A percentile compares a stretch with the other conserved stretches of the same genome.
phyloP scores from a whole-genome alignment of 2,329 filamentous ascomycete species.

The Lecanicillium sp. region DNA sequence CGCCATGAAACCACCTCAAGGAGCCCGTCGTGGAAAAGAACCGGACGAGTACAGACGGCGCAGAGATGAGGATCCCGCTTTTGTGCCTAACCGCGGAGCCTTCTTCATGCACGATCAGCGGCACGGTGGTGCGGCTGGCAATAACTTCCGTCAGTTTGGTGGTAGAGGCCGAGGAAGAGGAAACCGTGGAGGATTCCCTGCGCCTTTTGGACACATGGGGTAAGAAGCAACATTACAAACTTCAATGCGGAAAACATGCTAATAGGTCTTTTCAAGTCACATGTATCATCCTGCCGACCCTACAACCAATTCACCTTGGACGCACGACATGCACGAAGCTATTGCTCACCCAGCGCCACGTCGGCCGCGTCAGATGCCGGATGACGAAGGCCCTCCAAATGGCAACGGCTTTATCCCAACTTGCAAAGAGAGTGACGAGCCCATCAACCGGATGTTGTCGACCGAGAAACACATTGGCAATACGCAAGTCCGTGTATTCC shows the following conservation, averaged over 20 bases:
- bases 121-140: constrained; percentile 65
- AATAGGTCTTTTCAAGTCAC: constrained; percentile 20
- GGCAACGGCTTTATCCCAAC: constrained; percentile 47
- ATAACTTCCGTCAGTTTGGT: constrained; percentile 67
- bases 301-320: constrained; percentile 70
- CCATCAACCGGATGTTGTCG: constrained; percentile 71
- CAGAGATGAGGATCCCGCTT: constrained; percentile 80
- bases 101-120: constrained; percentile 98
- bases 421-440: constrained; percentile 49
- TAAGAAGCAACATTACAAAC: constrained; percentile 31
- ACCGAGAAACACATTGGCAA: constrained; percentile 78
- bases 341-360: constrained; percentile 39
- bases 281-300: constrained; percentile 45
- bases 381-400: constrained; percentile 43
- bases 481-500: constrained; percentile 71
- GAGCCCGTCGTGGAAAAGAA: constrained; percentile 69
- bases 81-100: constrained; percentile 86
- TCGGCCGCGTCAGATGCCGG: constrained; percentile 33
- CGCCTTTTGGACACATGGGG: constrained; percentile 53
- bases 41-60: constrained; percentile 87
- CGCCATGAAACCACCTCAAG: constrained; percentile 44
- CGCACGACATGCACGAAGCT: constrained; percentile 86
- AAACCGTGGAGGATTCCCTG: constrained; percentile 50
- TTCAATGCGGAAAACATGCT: constrained; percentile 12
- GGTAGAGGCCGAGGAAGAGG: constrained; percentile 57